Percentiles rank a stretch among this genome's conserved stretches.
These are phyloP conservation scores for Aspergillus amoenus DNA, from an alignment of 2,329 filamentous ascomycete genomes.

Conservation along the genomic window DNA sequence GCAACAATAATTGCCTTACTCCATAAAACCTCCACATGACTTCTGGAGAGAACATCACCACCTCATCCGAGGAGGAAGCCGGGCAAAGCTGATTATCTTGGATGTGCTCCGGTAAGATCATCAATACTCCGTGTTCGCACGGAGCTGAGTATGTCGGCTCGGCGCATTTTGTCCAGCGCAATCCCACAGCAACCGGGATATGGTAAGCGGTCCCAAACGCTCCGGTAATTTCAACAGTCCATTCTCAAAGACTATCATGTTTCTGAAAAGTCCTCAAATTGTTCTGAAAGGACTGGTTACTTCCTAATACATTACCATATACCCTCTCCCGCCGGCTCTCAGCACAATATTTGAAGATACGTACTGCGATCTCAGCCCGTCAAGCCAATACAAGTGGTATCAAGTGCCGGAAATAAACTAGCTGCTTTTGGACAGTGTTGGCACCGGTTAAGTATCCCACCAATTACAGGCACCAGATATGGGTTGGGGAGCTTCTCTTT, in stretches of 20 bases:
- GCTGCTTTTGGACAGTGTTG: conserved; percentile 13
- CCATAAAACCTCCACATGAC: background rate
- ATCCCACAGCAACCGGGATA: too few relatives aligned
- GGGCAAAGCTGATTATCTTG: background rate
- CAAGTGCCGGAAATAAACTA: background rate
- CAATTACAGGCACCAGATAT: conserved; percentile 5
- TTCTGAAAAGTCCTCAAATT: background rate
- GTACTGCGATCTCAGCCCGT: background rate
- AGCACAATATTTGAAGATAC: background rate
- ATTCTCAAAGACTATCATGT: background rate
- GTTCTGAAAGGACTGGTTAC: too few relatives aligned
- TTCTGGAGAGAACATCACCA: background rate
- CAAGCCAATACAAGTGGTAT: background rate
- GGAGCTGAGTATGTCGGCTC: background rate
- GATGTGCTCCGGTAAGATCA: background rate
- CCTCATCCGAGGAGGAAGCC: background rate
- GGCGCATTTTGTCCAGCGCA: too few relatives aligned
- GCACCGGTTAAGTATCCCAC: conserved; percentile 2
- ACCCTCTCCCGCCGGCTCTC: background rate
- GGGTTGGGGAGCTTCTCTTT: conserved; percentile 12
- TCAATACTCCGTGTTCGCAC: background rate
- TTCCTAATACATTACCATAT: too few relatives aligned
- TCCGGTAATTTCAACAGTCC: background rate
- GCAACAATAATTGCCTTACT: background rate
- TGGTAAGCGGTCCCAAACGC: background rate